Evolutionary conservation across 805 yeast genomes (phyloP), one percentile per base, ranked within the genome.

Genomic region (Ogataea allantospora): DNA sequence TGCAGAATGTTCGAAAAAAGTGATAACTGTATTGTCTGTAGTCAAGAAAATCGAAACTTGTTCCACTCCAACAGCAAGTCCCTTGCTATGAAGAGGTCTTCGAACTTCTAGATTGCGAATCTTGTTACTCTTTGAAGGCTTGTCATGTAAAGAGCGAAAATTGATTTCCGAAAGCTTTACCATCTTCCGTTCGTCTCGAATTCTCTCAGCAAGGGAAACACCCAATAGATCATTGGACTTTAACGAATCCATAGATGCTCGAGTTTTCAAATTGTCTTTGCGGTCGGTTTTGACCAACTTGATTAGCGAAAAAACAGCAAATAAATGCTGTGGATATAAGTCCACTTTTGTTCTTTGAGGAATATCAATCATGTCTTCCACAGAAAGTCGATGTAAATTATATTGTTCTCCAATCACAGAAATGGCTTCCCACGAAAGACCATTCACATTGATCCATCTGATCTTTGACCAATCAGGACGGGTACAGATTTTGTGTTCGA

Each of bases 301-400:
- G 38, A 74, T 63, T 40, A 78, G 43, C 4, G 83, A 83, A 29
- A 77, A 48, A 17, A 77, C 75, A 35, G 75, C 70, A 55, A 77
- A 77, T n/a, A 73, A 43, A 45, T 73, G 79, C 21, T 57, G 60
- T 3, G 71, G 66, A 43, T 73, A 78, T n/a, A 68, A 57, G 46
- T 78, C 83, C 28, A 68, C 65, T 46, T 78, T 78, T 0, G 83
- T 75, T 18, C 83, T 58, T 41, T 75, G 80, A 4, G 83, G 82
- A 18, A 76, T 67, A 54, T 78, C 83, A 30, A 78, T 71, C 77
- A 78, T 70, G 51, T 78, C 83, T 51, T 78, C 83, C 30, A 78
- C 62, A 0, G 82, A 75, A 30, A 78, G 58, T 16, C 78, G 67
- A 51, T 78, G 83, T 14, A 78, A 55, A 13, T 63, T 54, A 51